Conservation (phyloP, 2,329 filamentous ascomycete genomes). For the Decorospora gaudefroyi region DNA sequence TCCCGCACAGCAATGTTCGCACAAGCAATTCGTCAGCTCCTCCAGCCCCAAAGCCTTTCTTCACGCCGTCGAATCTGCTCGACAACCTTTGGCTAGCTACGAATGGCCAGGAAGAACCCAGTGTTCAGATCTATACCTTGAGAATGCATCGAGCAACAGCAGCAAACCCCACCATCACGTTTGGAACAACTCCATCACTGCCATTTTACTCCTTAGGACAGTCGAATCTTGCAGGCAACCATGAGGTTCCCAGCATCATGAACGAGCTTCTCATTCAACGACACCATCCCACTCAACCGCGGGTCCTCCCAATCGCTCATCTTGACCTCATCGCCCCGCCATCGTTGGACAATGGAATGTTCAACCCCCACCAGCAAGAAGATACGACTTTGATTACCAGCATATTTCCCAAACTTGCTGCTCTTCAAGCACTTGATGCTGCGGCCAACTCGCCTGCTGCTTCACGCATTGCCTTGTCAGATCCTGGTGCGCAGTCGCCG, state of each 20-base stretch:
- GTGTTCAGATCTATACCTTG: slow-evolving; percentile 46
- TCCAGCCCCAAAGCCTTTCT: slow-evolving; percentile 41
- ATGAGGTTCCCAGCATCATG: slow-evolving; percentile 59
- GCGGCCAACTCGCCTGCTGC: slow-evolving; percentile 53
- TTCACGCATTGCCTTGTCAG: slow-evolving; percentile 64
- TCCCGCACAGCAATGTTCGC: slow-evolving; percentile 45
- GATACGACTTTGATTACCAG: slow-evolving; percentile 45
- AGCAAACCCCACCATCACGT: slow-evolving; percentile 56
- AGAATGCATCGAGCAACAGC: slow-evolving; percentile 53
- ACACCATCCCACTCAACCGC: slow-evolving; percentile 47
- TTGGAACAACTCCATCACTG: slow-evolving; percentile 70
- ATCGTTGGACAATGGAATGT: slow-evolving; percentile 32
- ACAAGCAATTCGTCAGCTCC: slow-evolving; percentile 29
- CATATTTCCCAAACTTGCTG: slow-evolving; percentile 55
- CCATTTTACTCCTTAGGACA: slow-evolving; percentile 70
- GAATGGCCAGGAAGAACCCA: slow-evolving; percentile 64
- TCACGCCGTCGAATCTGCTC: slow-evolving; percentile 63
- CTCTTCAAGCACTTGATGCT: slow-evolving; percentile 52
- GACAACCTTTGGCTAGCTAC: slow-evolving; percentile 69
- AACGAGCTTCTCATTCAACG: slow-evolving; percentile 47
- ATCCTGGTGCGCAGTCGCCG: slow-evolving; percentile 67
- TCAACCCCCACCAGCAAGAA: slow-evolving; percentile 40
- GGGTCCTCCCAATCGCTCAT: slow-evolving; percentile 48
- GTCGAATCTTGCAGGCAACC: slow-evolving; percentile 54
- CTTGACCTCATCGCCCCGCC: slow-evolving; percentile 47